Percentiles rank a stretch among this genome's conserved stretches.
phyloP scores from a whole-genome alignment of 768 basidiomycete species.

The Trametes elegans region DNA sequence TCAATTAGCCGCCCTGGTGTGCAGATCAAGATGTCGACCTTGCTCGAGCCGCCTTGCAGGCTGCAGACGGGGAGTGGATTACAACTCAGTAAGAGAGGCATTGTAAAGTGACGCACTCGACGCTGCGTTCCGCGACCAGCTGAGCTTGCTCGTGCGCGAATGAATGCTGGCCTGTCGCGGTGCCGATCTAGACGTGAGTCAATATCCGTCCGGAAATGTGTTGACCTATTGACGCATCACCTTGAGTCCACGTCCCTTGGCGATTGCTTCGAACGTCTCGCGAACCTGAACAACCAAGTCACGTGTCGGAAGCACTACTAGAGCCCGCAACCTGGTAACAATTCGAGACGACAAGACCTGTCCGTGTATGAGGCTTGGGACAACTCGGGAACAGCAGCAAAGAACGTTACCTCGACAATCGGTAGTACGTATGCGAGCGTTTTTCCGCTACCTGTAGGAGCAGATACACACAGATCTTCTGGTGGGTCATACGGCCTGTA shows the following conservation, averaged over 20 bases:
- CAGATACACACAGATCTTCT: slow-evolving; percentile 88
- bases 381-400: too few species aligned
- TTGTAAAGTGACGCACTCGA: slow-evolving; percentile 44
- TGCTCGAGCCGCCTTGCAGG: slow-evolving; percentile 82
- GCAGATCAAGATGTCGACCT: slow-evolving; percentile 90
- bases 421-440: slow-evolving; percentile 96
- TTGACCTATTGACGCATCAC: slow-evolving; percentile 38
- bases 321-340: slow-evolving; percentile 81
- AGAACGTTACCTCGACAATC: slow-evolving; percentile 69
- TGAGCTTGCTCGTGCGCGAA: slow-evolving; percentile 89
- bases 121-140: slow-evolving; percentile 60
- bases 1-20: slow-evolving; percentile 96
- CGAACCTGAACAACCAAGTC: slow-evolving; percentile 91
- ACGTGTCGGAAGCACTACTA: slow-evolving; percentile 89
- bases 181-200: slow-evolving; percentile 49
- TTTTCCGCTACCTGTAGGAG: slow-evolving; percentile 97
- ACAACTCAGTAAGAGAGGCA: neutral
- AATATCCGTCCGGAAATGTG: neutral
- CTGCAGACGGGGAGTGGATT: slow-evolving; percentile 35
- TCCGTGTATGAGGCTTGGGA: neutral
- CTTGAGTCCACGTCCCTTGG: slow-evolving; percentile 85
- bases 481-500: slow-evolving; percentile 67
- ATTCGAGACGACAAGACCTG: slow-evolving; percentile 67
- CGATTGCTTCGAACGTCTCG: slow-evolving; percentile 85
- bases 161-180: slow-evolving; percentile 90